Conservation (phyloP, 1,284 basidiomycete species). For the Rhodotorula sp. region DNA sequence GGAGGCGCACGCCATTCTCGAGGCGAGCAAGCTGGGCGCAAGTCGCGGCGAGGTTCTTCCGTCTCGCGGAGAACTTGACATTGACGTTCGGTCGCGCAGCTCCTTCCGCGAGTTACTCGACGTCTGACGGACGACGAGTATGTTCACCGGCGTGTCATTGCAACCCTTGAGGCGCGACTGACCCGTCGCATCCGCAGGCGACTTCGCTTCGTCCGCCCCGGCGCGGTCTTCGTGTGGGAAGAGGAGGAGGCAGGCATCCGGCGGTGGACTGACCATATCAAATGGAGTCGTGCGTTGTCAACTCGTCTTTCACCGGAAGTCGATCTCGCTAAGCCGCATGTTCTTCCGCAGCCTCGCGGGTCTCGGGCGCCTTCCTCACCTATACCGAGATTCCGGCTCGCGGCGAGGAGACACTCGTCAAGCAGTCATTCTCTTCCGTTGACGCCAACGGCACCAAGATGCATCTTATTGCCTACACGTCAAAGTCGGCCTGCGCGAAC, state of each 20-base stretch:
- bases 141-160: not conserved
- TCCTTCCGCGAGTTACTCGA: slow-evolving; percentile 41
- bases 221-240: slow-evolving; percentile 45
- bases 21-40: slow-evolving; percentile 43
- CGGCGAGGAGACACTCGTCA: slow-evolving; percentile 40
- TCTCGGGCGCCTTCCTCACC: slow-evolving; percentile 46
- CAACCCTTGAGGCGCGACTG: not conserved
- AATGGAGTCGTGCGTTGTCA: slow-evolving; percentile 44
- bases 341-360: slow-evolving; percentile 40
- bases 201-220: slow-evolving; percentile 40
- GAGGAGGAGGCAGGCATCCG: slow-evolving; percentile 45
- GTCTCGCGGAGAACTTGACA: not conserved
- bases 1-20: slow-evolving; percentile 43
- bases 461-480: slow-evolving; percentile 44
- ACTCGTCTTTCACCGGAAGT: not conserved
- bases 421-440: slow-evolving; percentile 44
- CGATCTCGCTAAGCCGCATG: no score
- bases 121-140: slow-evolving; percentile 43
- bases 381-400: slow-evolving; percentile 42
- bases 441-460: slow-evolving; percentile 40
- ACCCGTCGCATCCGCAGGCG: slow-evolving; percentile 25
- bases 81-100: slow-evolving; percentile 10
- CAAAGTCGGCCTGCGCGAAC: slow-evolving; percentile 26
- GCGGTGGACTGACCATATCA: slow-evolving; percentile 46
- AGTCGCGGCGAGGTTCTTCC: not conserved